A percentile compares a stretch with the other conserved stretches of the same genome.
These are phyloP conservation scores for Hura crepitans DNA, from an alignment of 441 rosid species.

Conservation along the genomic window DNA sequence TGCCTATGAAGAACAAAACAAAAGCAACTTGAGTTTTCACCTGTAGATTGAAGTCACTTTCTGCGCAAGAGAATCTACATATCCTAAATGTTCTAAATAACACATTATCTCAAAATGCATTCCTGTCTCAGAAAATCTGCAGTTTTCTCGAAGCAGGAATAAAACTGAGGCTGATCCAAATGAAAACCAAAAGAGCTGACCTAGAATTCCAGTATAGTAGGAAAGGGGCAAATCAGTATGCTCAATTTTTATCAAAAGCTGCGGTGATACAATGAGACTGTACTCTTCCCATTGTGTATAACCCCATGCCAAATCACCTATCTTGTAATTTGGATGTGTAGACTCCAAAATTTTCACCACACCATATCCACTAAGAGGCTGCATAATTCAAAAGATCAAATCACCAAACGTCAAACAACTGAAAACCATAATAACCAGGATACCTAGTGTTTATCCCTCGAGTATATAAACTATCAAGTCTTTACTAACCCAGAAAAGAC, in stretches of 20 bases:
- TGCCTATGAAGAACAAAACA: conserved; percentile 37
- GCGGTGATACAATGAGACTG: conserved; percentile 43
- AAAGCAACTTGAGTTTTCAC: background rate
- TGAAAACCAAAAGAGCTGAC: conserved; percentile 29
- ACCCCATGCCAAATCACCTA: conserved; percentile 63
- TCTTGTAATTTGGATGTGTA: conserved; percentile 46
- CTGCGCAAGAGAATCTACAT: background rate
- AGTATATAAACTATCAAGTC: too few relatives aligned
- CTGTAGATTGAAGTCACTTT: background rate
- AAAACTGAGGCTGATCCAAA: background rate
- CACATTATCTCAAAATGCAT: background rate
- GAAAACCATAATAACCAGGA: background rate
- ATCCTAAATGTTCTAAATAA: background rate
- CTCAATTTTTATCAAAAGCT: conserved; percentile 50
- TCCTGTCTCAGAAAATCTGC: background rate
- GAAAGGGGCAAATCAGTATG: conserved; percentile 61
- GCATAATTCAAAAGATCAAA: conserved; percentile 23
- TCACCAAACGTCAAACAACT: background rate
- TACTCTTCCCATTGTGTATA: conserved; percentile 75
- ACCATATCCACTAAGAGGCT: conserved; percentile 73
- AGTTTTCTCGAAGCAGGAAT: background rate
- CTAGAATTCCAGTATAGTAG: conserved; percentile 76
- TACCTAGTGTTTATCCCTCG: too few relatives aligned
- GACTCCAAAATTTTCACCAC: conserved; percentile 65
- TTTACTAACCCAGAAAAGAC: too few relatives aligned